These are phyloP conservation scores for Carex kokanica DNA, from an alignment of 176 grass and related monocot genomes.

Conservation along the genomic window DNA sequence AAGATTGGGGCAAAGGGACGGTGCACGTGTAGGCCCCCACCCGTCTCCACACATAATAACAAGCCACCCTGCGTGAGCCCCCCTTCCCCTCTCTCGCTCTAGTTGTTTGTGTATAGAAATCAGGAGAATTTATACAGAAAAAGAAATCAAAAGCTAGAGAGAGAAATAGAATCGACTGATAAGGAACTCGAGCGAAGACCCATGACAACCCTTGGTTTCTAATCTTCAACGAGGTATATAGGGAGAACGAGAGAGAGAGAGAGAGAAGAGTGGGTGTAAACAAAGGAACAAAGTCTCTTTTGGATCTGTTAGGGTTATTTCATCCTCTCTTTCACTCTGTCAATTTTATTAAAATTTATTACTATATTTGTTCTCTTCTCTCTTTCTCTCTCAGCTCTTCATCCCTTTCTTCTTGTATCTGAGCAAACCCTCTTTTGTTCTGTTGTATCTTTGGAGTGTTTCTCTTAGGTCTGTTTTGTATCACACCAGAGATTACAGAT, in stretches of 20 bases:
- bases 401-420: constrained; percentile 34
- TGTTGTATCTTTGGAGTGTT: constrained; percentile 32
- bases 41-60: constrained; percentile 10
- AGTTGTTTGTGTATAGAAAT: constrained; percentile 19
- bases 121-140: constrained; percentile 9
- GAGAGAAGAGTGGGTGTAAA: constrained; percentile 19
- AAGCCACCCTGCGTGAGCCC: constrained; percentile 19
- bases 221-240: constrained; percentile 30
- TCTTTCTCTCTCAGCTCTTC: constrained; percentile 33
- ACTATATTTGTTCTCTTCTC: constrained; percentile 31
- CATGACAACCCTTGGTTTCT: constrained; percentile 33
- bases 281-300: constrained; percentile 32
- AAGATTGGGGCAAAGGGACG: neutral
- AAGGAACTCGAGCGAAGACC: constrained; percentile 24
- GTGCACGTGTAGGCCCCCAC: constrained; percentile 25
- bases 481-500: constrained; percentile 20
- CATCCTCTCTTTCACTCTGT: constrained; percentile 31
- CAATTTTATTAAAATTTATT: constrained; percentile 14
- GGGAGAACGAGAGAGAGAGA: constrained; percentile 19
- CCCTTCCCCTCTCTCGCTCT: neutral
- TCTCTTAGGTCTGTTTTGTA: constrained; percentile 23
- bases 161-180: constrained; percentile 16
- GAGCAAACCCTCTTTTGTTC: constrained; percentile 30
- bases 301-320: constrained; percentile 33
- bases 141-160: constrained; percentile 18